These are phyloP conservation scores for Viridothelium virens DNA, from an alignment of 495 filamentous ascomycete species.

Conservation along the genomic window DNA sequence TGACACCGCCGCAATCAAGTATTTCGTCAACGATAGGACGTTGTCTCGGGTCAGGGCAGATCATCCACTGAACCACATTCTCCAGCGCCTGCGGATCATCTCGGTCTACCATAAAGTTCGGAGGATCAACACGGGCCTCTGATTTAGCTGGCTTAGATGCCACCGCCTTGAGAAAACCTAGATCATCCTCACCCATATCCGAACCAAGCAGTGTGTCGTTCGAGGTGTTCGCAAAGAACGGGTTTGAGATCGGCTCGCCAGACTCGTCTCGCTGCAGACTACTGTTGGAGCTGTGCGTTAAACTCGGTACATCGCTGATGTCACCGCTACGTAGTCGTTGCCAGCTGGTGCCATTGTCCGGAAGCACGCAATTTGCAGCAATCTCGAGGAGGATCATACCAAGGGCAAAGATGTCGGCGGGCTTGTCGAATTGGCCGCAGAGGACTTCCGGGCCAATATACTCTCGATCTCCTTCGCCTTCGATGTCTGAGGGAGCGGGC, in stretches of 20 bases:
- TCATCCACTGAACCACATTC: conserved; percentile 81
- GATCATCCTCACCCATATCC: conserved; percentile 17
- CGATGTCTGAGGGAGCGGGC: conserved; percentile 67
- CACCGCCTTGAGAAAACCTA: conserved; percentile 21
- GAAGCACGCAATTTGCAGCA: conserved; percentile 81
- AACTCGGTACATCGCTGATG: conserved; percentile 71
- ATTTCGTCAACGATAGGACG: conserved; percentile 71
- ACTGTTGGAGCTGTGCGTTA: conserved; percentile 68
- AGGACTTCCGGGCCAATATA: conserved; percentile 93
- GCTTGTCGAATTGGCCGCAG: conserved; percentile 73
- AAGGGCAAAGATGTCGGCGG: conserved; percentile 86
- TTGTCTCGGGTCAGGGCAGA: conserved; percentile 60
- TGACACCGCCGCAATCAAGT: conserved; percentile 56
- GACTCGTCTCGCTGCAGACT: conserved; percentile 65
- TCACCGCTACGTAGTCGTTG: conserved; percentile 78
- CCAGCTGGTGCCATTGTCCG: conserved; percentile 87
- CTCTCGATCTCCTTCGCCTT: conserved; percentile 89
- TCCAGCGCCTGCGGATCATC: conserved; percentile 65
- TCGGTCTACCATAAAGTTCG: conserved; percentile 74
- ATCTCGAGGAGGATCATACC: conserved; percentile 91
- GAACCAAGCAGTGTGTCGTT: conserved; percentile 20
- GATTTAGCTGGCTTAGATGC: conserved; percentile 39
- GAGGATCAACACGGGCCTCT: conserved; percentile 63
- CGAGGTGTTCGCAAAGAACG: conserved; percentile 15
- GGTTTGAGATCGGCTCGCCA: conserved; percentile 49